A percentile compares a stretch with the other conserved stretches of the same genome.
These are phyloP conservation scores for Aspergillus niger DNA, from an alignment of 2,329 filamentous ascomycete species.

Conservation along the genomic window DNA sequence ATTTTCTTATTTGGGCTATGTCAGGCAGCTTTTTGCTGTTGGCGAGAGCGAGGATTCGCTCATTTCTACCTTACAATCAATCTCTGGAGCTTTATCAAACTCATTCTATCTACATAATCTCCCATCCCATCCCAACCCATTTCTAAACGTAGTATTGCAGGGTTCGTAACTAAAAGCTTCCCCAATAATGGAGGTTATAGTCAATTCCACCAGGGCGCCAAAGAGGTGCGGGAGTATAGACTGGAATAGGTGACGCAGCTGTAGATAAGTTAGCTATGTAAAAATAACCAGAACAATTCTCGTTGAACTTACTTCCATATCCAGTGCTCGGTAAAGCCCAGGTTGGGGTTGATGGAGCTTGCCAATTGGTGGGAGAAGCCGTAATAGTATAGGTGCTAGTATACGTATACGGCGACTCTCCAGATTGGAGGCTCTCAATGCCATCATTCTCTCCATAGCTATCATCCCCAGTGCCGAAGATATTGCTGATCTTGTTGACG, in stretches of 20 bases:
- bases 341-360: constrained; percentile 28
- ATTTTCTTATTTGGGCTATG: too few relatives aligned
- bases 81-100: too few relatives aligned
- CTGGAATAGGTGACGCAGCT: constrained; percentile 33
- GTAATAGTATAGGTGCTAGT: constrained; percentile 35
- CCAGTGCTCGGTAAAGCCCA: constrained; percentile 36
- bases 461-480: constrained; percentile 37
- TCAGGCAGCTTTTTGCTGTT: too few relatives aligned
- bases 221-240: constrained; percentile 35
- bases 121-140: too few relatives aligned
- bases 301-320: constrained; percentile 31
- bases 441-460: constrained; percentile 19
- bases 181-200: constrained; percentile 37
- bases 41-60: too few relatives aligned
- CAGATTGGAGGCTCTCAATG: neutral
- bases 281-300: neutral
- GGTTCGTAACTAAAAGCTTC: constrained; percentile 20
- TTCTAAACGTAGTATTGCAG: too few relatives aligned
- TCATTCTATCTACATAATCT: too few relatives aligned
- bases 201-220: constrained; percentile 35
- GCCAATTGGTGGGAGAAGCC: constrained; percentile 31
- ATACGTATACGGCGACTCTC: constrained; percentile 19
- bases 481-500: constrained; percentile 38
- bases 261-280: neutral
- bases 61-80: too few relatives aligned